Evolutionary conservation across 352 stramenopile species (phyloP).

Genomic region (Phytophthora rubi): DNA sequence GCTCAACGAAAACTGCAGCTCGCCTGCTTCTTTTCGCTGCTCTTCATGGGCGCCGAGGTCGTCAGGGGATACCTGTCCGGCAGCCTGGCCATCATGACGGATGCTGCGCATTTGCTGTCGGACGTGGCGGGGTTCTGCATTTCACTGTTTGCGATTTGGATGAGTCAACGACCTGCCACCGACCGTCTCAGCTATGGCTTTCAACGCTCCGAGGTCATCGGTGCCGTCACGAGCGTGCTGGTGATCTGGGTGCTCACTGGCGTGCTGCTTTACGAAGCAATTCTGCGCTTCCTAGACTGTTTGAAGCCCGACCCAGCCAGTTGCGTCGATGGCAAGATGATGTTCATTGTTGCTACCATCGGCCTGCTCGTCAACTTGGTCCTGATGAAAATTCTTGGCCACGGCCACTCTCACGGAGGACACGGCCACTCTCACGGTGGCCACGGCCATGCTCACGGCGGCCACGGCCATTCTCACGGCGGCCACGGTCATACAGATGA

Average conservation of each 20-base stretch:
- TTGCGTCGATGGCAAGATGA: conserved; percentile 93
- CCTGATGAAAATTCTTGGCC: conserved; percentile 91
- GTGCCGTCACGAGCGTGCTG: conserved; percentile 91
- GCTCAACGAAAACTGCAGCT: conserved; percentile 57
- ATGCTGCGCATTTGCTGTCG: conserved; percentile 68
- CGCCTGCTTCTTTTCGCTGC: conserved; percentile 67
- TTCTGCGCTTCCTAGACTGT: conserved; percentile 80
- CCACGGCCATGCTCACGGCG: conserved; percentile 9
- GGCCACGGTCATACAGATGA: conserved; percentile 18
- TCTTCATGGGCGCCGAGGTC: conserved; percentile 95
- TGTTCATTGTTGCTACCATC: conserved; percentile 94
- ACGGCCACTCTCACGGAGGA: conserved; percentile 55
- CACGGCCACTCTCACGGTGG: conserved; percentile 33
- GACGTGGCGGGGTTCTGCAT: conserved; percentile 71
- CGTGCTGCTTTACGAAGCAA: conserved; percentile 92
- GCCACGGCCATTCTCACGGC: background rate
- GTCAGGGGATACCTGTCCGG: conserved; percentile 91
- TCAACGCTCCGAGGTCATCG: conserved; percentile 92
- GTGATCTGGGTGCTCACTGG: conserved; percentile 93
- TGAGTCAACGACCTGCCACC: conserved; percentile 61
- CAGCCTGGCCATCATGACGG: conserved; percentile 93
- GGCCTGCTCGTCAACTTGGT: conserved; percentile 96
- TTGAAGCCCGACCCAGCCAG: conserved; percentile 70
- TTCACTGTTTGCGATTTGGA: conserved; percentile 64
- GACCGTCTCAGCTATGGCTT: conserved; percentile 92